Percentiles rank a stretch among this genome's conserved stretches.
Conservation (phyloP, 768 basidiomycete species). For the Boletus rubropictus region DNA sequence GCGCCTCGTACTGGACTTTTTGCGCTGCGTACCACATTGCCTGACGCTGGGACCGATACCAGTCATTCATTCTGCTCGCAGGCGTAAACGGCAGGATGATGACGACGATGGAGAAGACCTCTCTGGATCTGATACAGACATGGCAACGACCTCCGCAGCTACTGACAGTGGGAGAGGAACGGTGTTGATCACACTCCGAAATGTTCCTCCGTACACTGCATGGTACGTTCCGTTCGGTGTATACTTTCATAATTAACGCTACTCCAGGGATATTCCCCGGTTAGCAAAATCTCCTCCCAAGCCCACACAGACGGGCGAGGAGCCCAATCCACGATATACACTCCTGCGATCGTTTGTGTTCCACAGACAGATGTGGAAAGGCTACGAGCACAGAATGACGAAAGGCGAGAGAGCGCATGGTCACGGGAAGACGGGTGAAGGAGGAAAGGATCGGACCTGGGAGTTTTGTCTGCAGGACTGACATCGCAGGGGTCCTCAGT, state of each 20-base stretch:
- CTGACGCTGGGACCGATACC: constrained; percentile 57
- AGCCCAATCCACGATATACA: constrained; percentile 60
- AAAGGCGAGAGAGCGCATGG: constrained; percentile 74
- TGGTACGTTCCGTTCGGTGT: constrained; percentile 48
- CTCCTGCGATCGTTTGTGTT: constrained; percentile 80
- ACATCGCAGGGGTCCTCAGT: background rate
- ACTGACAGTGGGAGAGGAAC: constrained; percentile 48
- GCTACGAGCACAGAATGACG: constrained; percentile 93
- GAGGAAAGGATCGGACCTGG: constrained; percentile 82
- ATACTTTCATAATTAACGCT: constrained; percentile 8
- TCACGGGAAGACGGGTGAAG: constrained; percentile 60
- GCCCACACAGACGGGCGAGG: constrained; percentile 39
- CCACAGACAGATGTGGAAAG: constrained; percentile 61
- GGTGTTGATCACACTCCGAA: constrained; percentile 79
- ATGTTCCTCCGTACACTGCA: constrained; percentile 78
- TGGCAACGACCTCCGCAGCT: background rate
- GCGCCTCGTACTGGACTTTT: constrained; percentile 70
- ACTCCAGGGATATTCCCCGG: constrained; percentile 63
- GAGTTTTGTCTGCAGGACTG: constrained; percentile 59
- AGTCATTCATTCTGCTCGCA: constrained; percentile 33
- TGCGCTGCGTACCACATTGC: constrained; percentile 63
- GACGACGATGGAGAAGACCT: constrained; percentile 35
- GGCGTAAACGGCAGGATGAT: constrained; percentile 38
- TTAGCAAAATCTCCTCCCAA: constrained; percentile 71
- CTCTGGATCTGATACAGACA: constrained; percentile 16